These are phyloP conservation scores for Phaeotremella fagi DNA, from an alignment of 768 basidiomycete genomes.

Conservation along the genomic window DNA sequence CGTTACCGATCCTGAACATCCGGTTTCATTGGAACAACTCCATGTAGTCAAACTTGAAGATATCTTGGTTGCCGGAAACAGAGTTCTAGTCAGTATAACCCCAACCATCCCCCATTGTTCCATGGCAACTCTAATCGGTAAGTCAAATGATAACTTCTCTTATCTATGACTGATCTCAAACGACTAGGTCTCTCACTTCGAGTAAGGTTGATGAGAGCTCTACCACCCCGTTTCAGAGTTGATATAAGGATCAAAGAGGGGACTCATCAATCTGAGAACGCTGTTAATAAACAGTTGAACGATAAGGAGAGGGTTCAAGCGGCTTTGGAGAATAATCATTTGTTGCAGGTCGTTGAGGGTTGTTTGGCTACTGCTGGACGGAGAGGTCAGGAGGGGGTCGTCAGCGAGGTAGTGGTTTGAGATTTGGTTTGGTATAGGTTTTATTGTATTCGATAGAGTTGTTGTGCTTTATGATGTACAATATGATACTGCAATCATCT, in stretches of 20 bases:
- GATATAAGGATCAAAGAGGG: slow-evolving; percentile 90
- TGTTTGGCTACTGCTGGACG: slow-evolving; percentile 56
- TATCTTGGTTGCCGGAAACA: slow-evolving; percentile 59
- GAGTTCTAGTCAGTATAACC: slow-evolving; percentile 83
- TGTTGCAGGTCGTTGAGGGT: slow-evolving; percentile 81
- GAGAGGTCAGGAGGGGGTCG: slow-evolving; percentile 35
- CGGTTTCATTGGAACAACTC: slow-evolving; percentile 83
- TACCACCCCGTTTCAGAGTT: slow-evolving; percentile 89
- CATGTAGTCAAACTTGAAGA: slow-evolving; percentile 90
- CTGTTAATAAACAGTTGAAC: slow-evolving; percentile 97
- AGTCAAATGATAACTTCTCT: slow-evolving; percentile 22
- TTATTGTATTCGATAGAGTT: no score
- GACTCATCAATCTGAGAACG: slow-evolving; percentile 89
- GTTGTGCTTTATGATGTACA: no score
- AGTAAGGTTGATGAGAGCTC: slow-evolving; percentile 78
- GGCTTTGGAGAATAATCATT: slow-evolving; percentile 82
- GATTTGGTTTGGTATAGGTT: no score
- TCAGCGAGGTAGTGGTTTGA: background rate
- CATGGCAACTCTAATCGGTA: slow-evolving; percentile 94
- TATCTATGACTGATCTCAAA: background rate
- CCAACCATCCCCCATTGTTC: slow-evolving; percentile 97
- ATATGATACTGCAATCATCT: no score
- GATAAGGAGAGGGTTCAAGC: slow-evolving; percentile 98
- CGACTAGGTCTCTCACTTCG: slow-evolving; percentile 83
- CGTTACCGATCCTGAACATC: slow-evolving; percentile 94